Evolutionary conservation across 202 grass and related monocot genomes (phyloP), one percentile per base, ranked within the genome.

Genomic region (Brachypodium distachyon): DNA sequence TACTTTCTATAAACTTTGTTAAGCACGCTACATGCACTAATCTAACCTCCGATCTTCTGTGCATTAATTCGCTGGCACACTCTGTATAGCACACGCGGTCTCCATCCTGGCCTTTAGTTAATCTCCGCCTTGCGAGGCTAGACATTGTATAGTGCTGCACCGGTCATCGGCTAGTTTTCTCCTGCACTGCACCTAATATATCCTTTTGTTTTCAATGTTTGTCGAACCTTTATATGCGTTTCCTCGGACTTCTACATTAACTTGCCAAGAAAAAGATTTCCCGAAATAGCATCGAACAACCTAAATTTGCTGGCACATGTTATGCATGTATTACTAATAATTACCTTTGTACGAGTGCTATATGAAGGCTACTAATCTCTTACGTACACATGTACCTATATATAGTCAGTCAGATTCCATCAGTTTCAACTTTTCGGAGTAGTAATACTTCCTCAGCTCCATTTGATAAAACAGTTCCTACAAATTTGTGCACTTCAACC

Each of bases 1-100:
- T 33, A 77, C 48, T 82, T 77, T 72, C 62, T 18, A 70, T 77
- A 42, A 72, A 65, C 56, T 57, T 87, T 77, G 73, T 51, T 77
- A 33, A 55, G 57, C 84, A 87, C 78, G 65, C 57, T 82, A 77
- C 39, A 41, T 79, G 64, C 17, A 66, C 48, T 40, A 56, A 81
- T 64, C 38, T 14, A 46, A 47, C 74, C 18, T 22, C 3, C 16
- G 77, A 77, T 86, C 64, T 76, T 81, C 44, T 81, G 71, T 23
- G 55, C 36, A n/a, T n/a, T n/a, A n/a, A n/a, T n/a, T n/a, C n/a
- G n/a, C n/a, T n/a, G n/a, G n/a, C n/a, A n/a, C n/a, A n/a, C n/a
- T n/a, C n/a, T n/a, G n/a, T n/a, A n/a, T n/a, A n/a, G n/a, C n/a
- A n/a, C n/a, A n/a, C n/a, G n/a, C n/a, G n/a, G n/a, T n/a, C n/a